phyloP scores from a whole-genome alignment of 176 grass and related monocot species.

The Luzula sylvatica region DNA sequence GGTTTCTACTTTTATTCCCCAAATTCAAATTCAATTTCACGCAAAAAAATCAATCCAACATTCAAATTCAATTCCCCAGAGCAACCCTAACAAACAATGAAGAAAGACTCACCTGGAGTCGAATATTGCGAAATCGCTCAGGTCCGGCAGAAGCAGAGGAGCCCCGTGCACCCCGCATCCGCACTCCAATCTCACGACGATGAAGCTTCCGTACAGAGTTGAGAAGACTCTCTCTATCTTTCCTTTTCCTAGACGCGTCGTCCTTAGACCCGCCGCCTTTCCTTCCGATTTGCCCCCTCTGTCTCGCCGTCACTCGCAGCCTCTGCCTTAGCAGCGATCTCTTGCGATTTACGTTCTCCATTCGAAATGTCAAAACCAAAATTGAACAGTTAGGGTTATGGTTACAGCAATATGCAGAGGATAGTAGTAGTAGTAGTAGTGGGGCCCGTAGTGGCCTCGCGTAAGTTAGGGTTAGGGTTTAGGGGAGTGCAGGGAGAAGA shows the following conservation, averaged over 20 bases:
- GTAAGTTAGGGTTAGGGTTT: constrained; percentile 5
- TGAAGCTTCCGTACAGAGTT: constrained; percentile 87
- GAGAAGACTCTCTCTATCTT: constrained; percentile 25
- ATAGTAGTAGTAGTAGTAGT: not conserved
- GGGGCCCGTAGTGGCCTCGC: not conserved
- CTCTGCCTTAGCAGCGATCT: constrained; percentile 48
- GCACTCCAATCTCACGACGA: constrained; percentile 74
- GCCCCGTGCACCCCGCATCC: constrained; percentile 40
- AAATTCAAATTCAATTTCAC: not conserved
- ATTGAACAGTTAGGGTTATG: not conserved
- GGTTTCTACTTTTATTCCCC: not conserved
- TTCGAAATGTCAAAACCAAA: not conserved
- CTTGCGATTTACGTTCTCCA: constrained; percentile 40
- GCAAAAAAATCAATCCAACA: not conserved
- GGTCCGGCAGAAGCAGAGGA: constrained; percentile 47
- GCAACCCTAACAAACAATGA: not conserved
- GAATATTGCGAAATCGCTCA: constrained; percentile 85
- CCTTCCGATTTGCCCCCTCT: constrained; percentile 6
- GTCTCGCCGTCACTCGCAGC: constrained; percentile 60
- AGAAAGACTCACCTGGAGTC: constrained; percentile 43
- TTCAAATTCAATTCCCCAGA: not conserved
- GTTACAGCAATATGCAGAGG: not conserved
- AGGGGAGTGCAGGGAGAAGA: not conserved
- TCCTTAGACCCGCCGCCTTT: constrained; percentile 2
- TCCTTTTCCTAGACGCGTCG: constrained; percentile 16